phyloP scores from a whole-genome alignment of 345 rosid species.

The Cardiospermum halicacabum region DNA sequence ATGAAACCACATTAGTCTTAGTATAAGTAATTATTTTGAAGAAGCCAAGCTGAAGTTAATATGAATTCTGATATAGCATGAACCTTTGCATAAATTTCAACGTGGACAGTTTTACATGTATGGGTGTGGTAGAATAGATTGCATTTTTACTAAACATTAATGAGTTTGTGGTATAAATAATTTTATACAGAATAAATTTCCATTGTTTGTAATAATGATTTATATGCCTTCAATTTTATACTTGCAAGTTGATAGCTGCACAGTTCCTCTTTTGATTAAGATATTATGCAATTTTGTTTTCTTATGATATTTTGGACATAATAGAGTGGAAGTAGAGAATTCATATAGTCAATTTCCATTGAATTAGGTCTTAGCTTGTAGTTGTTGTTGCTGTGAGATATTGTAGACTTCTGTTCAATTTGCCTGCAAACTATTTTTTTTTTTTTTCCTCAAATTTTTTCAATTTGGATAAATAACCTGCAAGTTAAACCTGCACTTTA shows the following conservation, averaged over 20 bases:
- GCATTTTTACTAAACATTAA: not conserved
- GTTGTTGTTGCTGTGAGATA: too few relatives aligned
- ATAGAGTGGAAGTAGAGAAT: too few relatives aligned
- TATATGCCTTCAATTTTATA: not conserved
- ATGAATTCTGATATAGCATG: not conserved
- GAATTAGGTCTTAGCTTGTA: too few relatives aligned
- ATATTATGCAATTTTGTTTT: too few relatives aligned
- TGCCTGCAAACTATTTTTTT: not conserved
- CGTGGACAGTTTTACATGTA: not conserved
- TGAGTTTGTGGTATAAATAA: not conserved
- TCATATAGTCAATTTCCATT: too few relatives aligned
- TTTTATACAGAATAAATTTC: not conserved
- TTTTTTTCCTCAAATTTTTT: not conserved
- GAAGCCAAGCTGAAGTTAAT: not conserved
- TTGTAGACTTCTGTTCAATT: not conserved
- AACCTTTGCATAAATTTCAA: not conserved
- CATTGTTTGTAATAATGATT: not conserved
- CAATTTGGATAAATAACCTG: not conserved
- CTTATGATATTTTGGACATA: too few relatives aligned
- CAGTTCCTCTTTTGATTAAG: not conserved
- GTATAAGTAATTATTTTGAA: not conserved
- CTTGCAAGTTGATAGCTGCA: not conserved
- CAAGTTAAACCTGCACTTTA: not conserved
- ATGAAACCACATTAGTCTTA: not conserved
- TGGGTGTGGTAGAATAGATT: not conserved